A percentile compares a stretch with the other conserved stretches of the same genome.
These are phyloP conservation scores for Plantago major DNA, from an alignment of 257 asterid genomes.

Conservation along the genomic window DNA sequence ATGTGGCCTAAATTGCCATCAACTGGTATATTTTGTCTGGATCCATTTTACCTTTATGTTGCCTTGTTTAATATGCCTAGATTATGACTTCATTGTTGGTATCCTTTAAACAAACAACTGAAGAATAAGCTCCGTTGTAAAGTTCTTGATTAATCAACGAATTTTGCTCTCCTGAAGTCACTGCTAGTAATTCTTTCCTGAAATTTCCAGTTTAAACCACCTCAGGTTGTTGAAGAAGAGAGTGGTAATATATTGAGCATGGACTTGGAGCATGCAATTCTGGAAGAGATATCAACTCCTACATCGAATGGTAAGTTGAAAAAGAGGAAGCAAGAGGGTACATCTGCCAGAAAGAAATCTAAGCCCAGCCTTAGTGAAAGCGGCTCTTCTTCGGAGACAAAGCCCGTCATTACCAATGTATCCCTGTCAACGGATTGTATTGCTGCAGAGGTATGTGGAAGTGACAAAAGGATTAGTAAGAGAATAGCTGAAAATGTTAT, in stretches of 20 bases:
- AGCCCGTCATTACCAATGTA: constrained; percentile 36
- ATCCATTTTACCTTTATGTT: constrained; percentile 14
- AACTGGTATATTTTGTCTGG: constrained; percentile 39
- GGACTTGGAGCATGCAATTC: constrained; percentile 31
- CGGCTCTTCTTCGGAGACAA: constrained; percentile 68
- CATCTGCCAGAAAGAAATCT: constrained; percentile 42
- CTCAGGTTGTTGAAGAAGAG: constrained; percentile 51
- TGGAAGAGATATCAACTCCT: constrained; percentile 42
- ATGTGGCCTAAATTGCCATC: constrained; percentile 75
- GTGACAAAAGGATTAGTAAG: constrained; percentile 77
- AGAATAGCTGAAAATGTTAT: constrained; percentile 78
- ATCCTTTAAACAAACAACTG: not conserved
- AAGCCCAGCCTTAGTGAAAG: constrained; percentile 66
- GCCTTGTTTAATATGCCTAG: constrained; percentile 2
- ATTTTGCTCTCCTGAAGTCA: not conserved
- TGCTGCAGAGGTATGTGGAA: constrained; percentile 39
- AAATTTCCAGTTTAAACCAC: constrained; percentile 15
- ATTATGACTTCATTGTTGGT: constrained; percentile 5
- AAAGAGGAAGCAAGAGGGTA: constrained; percentile 48
- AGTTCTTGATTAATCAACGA: not conserved
- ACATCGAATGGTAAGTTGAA: constrained; percentile 42
- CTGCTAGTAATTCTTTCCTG: not conserved
- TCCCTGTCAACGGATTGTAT: constrained; percentile 42
- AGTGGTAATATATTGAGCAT: constrained; percentile 31
- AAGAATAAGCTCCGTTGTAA: not conserved